Evolutionary conservation across 2,329 filamentous ascomycete genomes (phyloP).

Genomic region (Pseudocercospora pini-densiflorae): DNA sequence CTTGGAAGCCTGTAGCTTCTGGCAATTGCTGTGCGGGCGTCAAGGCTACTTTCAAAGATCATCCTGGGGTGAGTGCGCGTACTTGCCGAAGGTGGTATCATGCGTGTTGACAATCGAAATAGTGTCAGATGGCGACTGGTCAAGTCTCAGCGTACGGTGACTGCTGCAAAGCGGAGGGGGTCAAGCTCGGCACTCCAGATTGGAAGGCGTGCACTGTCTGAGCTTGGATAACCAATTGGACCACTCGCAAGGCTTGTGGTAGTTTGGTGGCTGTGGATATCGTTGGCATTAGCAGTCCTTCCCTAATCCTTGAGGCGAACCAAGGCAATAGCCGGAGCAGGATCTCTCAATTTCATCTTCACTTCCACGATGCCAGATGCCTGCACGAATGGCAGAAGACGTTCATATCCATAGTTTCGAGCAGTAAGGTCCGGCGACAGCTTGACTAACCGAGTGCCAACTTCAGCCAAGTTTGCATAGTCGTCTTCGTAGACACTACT

Average conservation of each 20-base stretch:
- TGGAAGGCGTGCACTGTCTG: not conserved
- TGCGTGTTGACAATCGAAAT: not conserved
- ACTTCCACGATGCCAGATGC: constrained; percentile 17
- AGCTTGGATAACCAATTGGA: not conserved
- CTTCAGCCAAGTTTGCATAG: constrained; percentile 36
- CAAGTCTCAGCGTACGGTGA: not conserved
- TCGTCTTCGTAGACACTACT: constrained; percentile 29
- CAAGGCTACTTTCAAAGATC: not conserved
- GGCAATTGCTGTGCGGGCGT: not conserved
- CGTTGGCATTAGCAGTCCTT: not conserved
- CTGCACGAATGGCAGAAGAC: constrained; percentile 5
- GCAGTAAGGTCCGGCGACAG: constrained; percentile 35
- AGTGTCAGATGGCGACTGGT: not conserved
- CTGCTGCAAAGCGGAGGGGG: not conserved
- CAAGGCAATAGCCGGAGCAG: constrained; percentile 10
- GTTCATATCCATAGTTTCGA: constrained; percentile 36
- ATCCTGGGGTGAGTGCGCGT: not conserved
- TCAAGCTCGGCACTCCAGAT: not conserved
- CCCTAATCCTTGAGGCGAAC: constrained; percentile 11
- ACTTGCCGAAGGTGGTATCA: too few species aligned
- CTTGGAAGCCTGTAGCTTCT: constrained; percentile 2
- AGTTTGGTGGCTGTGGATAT: not conserved
- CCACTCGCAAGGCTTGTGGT: not conserved
- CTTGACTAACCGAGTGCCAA: constrained; percentile 31
- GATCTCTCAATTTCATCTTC: constrained; percentile 11